These are phyloP conservation scores for Gossypium lobatum DNA, from an alignment of 441 rosid genomes.

Conservation along the genomic window DNA sequence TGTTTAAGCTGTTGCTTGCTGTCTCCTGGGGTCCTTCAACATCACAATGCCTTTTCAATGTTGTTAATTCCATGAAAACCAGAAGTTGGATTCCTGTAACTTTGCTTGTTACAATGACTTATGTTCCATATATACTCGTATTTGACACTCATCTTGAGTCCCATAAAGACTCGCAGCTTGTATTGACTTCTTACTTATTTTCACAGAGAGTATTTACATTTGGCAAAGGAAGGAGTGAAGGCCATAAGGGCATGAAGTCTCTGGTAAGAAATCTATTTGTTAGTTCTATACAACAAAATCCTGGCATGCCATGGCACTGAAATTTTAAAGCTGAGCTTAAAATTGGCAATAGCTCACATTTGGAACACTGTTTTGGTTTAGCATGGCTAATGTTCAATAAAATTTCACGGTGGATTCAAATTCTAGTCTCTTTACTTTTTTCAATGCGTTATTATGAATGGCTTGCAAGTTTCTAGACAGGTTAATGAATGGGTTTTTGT, in stretches of 20 bases:
- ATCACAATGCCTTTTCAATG: neutral
- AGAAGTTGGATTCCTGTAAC: neutral
- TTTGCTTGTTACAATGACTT: neutral
- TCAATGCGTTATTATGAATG: neutral
- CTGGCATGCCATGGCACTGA: neutral
- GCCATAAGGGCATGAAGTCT: slow-evolving; percentile 92
- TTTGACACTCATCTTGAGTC: too few species aligned
- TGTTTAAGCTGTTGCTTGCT: too few species aligned
- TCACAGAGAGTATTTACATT: slow-evolving; percentile 78
- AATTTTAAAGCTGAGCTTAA: neutral
- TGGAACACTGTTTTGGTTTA: neutral
- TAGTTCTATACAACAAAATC: neutral
- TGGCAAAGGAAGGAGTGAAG: slow-evolving; percentile 92
- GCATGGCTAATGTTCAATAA: neutral
- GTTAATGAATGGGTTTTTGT: neutral
- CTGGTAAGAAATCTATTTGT: slow-evolving; percentile 45
- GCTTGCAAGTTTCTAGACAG: neutral
- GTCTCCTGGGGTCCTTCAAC: neutral
- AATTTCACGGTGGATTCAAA: neutral
- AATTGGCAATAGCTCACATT: neutral
- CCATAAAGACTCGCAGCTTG: neutral
- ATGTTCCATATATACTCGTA: too few species aligned
- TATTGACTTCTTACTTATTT: neutral
- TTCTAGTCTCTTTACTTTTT: neutral
- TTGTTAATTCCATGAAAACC: neutral